Base-by-base conservation (phyloP, 805 yeast species). In the Lachancea nothofagi region DNA sequence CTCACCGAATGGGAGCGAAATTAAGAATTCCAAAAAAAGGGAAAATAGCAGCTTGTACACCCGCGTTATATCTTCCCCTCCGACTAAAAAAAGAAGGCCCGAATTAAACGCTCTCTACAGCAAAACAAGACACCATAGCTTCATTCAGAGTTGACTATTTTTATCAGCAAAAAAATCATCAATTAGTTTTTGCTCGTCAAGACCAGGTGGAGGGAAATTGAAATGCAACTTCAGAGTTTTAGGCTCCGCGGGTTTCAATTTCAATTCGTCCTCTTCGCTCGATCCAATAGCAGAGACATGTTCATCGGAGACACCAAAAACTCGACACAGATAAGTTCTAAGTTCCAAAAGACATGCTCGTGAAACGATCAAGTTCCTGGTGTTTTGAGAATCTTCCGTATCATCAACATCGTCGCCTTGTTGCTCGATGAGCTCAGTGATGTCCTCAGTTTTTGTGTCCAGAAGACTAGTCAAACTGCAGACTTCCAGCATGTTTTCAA, bases 371-470 rank as follows among this genome's bases (percentile, higher is more conserved):
- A 41, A 13, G n/a, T 14, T 14, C n/a, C 25, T 33, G 3, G 32
- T 25, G 10, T n/a, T 10, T 14, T 14, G 7, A 7, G 19, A 14
- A 8, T 20, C 31, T 5, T 19, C 23, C 9, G 12, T 29, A 17
- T 37, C 36, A 14, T 38, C 33, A 3, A 13, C 32, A 9, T 28
- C 35, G 7, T 33, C 32, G 15, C 26, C 13, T 33, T 28, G 18
- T 29, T 54, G 62, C 15, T 44, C 34, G 2, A 56, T 49, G 3
- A 43, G 17, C 29, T 55, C 61, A 13, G 48, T 44, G 6, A 53
- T 25, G 23, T 57, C 60, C 27, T 57, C 62, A 3, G 48, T 39
- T n/a, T 40, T 43, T 20, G 43, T 19, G 18, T 54, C 57, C 4
- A 56, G 38, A 14, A 30, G 29, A 30, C 48, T 55, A 14, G 53